A percentile compares a stretch with the other conserved stretches of the same genome.
Evolutionary conservation across 2,329 filamentous ascomycete species (phyloP).

Genomic region (Fusarium mangiferae): DNA sequence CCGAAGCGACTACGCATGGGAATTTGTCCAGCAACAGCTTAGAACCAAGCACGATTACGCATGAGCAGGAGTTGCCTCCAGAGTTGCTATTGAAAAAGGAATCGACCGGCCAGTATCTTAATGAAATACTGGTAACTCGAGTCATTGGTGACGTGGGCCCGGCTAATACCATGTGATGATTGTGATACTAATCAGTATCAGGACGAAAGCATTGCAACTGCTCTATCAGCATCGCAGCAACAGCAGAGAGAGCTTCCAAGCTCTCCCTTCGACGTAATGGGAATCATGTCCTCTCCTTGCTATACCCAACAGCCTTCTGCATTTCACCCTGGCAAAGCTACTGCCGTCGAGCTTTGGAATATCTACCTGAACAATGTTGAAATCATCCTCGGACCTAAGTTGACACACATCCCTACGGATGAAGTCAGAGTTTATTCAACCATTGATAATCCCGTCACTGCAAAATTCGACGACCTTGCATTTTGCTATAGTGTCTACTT

Average conservation of each 20-base stretch:
- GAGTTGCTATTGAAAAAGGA: accelerated
- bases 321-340: neutral
- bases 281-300: neutral
- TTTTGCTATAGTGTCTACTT: constrained; percentile 9
- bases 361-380: neutral
- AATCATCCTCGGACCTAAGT: neutral
- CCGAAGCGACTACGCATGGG: neutral
- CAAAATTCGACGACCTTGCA: neutral
- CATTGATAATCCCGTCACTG: neutral
- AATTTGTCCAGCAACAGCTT: accelerated
- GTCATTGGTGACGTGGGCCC: neutral
- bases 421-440: neutral
- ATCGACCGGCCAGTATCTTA: neutral
- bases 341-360: neutral
- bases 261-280: neutral
- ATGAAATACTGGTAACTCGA: neutral
- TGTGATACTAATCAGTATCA: accelerated
- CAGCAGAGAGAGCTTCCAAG: accelerated
- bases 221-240: accelerated
- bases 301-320: neutral
- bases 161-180: accelerated
- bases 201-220: neutral
- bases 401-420: neutral
- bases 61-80: neutral
- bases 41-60: accelerated